Conservation (phyloP, 148 eudicot species). For the Vaccinium vitisidaea region DNA sequence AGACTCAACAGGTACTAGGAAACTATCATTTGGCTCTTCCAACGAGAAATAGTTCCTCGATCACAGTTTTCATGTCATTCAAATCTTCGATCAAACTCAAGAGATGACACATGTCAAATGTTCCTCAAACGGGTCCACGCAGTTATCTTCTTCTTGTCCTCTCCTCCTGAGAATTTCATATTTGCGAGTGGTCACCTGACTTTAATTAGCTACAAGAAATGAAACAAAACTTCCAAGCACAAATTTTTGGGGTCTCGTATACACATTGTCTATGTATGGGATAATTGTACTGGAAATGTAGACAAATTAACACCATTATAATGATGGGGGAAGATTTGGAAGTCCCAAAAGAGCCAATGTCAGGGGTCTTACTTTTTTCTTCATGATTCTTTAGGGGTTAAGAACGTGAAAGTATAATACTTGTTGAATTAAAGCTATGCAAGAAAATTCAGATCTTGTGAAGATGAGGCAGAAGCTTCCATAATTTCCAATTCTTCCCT, state of each 20-base stretch:
- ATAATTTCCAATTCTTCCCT: not conserved
- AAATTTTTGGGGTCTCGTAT: not conserved
- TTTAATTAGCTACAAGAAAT: not conserved
- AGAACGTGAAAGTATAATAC: not conserved
- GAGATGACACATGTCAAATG: not conserved
- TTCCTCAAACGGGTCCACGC: not conserved
- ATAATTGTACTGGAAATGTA: not conserved
- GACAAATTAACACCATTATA: not conserved
- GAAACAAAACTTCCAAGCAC: not conserved
- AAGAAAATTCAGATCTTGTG: not conserved
- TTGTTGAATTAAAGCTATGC: not conserved
- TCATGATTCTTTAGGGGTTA: not conserved
- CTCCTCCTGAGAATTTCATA: not conserved
- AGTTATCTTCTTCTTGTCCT: not conserved
- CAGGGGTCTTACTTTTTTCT: not conserved
- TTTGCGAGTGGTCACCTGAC: not conserved
- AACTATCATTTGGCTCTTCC: not conserved
- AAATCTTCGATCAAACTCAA: not conserved
- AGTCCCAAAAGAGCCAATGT: not conserved
- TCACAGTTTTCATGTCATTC: not conserved
- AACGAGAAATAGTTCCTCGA: not conserved
- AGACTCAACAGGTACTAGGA: slow-evolving; percentile 85
- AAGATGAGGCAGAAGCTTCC: not conserved
- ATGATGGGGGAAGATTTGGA: not conserved
- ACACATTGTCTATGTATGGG: not conserved